Evolutionary conservation across 2,329 filamentous ascomycete species (phyloP).

Genomic region (Onygena corvina): DNA sequence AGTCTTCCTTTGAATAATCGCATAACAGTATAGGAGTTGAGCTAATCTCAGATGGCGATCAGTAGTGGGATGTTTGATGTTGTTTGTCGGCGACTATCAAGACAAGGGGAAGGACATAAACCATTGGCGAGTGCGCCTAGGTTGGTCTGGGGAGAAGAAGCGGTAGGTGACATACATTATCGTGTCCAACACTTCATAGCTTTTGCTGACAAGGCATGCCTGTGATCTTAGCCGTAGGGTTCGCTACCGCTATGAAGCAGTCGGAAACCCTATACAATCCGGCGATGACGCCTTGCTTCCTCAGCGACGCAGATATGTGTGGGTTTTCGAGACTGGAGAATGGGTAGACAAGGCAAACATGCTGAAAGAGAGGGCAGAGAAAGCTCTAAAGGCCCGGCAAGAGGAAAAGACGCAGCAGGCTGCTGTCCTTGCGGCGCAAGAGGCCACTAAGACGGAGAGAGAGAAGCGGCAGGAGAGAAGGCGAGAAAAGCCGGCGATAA

Average conservation of each 20-base stretch:
- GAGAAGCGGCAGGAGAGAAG: not conserved
- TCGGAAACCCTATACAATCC: conserved; percentile 11
- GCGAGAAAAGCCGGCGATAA: not conserved
- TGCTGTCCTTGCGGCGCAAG: not conserved
- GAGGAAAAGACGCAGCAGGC: not conserved
- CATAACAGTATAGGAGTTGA: not conserved
- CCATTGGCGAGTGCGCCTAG: conserved; percentile 14
- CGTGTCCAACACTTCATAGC: not conserved
- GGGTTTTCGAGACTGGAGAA: conserved; percentile 13
- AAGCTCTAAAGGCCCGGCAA: conserved; percentile 2
- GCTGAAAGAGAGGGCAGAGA: conserved; percentile 7
- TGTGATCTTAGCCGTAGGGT: conserved; percentile 3
- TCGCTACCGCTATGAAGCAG: conserved; percentile 15
- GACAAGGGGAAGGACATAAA: conserved; percentile 9
- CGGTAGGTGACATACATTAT: conserved; percentile 7
- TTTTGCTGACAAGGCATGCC: not conserved
- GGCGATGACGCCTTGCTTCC: not conserved
- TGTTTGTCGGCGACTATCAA: conserved; percentile 11
- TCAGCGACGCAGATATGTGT: conserved; percentile 10
- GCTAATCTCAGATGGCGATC: not conserved
- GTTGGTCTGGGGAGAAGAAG: conserved; percentile 13
- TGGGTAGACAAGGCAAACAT: conserved; percentile 15
- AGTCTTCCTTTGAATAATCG: not conserved
- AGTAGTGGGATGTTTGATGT: conserved; percentile 12
- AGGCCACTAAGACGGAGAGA: not conserved